Percentiles rank a stretch among this genome's conserved stretches.
Conservation (phyloP, 495 filamentous ascomycete genomes). For the Hyaloscypha bicolor region DNA sequence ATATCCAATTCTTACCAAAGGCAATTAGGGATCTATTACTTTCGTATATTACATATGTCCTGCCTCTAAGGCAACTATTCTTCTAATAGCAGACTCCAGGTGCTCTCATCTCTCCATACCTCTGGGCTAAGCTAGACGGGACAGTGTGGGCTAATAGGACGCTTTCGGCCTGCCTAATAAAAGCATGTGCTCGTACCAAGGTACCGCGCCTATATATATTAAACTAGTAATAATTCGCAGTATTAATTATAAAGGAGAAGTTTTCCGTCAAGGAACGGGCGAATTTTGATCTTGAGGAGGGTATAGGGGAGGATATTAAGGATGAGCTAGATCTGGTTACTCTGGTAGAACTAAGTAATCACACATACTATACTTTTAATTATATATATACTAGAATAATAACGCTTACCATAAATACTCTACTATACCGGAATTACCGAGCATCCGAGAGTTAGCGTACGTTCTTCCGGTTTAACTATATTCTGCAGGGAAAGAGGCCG, state of each 20-base stretch:
- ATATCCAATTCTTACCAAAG: no score
- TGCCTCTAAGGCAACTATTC: constrained; percentile 7
- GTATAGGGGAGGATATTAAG: not conserved
- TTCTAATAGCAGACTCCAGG: not conserved
- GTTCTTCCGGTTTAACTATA: constrained; percentile 22
- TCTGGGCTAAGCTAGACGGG: constrained; percentile 6
- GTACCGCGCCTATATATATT: constrained; percentile 8
- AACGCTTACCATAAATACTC: constrained; percentile 7
- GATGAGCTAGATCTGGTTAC: not conserved
- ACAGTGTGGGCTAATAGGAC: constrained; percentile 10
- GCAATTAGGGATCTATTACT: no score
- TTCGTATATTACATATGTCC: constrained; percentile 2
- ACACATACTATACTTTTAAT: not conserved
- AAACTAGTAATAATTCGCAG: not conserved
- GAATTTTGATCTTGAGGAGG: constrained; percentile 15
- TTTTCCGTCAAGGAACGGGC: not conserved
- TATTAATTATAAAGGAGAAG: not conserved
- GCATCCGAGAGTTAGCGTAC: constrained; percentile 4
- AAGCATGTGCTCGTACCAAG: constrained; percentile 14
- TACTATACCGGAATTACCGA: constrained; percentile 10
- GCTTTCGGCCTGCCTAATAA: constrained; percentile 7
- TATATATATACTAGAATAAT: constrained; percentile 10
- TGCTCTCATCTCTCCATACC: constrained; percentile 14
- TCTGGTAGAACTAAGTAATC: constrained; percentile 7
- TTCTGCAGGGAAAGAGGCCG: constrained; percentile 8